Percentiles rank a stretch among this genome's conserved stretches.
phyloP scores from a whole-genome alignment of 257 asterid species.

The Petrea volubilis region DNA sequence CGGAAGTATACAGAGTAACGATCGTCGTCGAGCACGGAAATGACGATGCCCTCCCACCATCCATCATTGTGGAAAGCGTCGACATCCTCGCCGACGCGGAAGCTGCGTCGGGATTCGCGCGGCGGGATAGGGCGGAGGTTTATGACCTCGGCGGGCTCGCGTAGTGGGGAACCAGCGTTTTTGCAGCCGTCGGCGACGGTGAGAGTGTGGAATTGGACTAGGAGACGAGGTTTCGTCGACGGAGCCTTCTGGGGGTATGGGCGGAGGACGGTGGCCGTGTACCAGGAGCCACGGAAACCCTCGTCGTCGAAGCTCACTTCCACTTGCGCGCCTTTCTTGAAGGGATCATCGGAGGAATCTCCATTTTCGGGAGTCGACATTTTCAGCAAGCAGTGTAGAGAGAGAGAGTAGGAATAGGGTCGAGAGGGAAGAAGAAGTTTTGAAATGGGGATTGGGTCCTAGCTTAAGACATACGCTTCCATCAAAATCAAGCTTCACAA shows the following conservation, averaged over 20 bases:
- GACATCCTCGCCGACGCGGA: conserved; percentile 50
- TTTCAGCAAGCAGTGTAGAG: background rate
- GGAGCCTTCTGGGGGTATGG: conserved; percentile 15
- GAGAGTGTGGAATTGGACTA: conserved; percentile 48
- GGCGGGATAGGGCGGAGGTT: conserved; percentile 55
- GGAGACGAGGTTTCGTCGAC: conserved; percentile 17
- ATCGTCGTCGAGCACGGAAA: conserved; percentile 6
- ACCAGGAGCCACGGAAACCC: conserved; percentile 68
- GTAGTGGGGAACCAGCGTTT: conserved; percentile 27
- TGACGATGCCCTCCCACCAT: conserved; percentile 68
- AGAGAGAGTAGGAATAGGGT: background rate
- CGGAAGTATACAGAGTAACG: conserved; percentile 56
- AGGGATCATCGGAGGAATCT: conserved; percentile 23
- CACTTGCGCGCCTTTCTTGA: conserved; percentile 41
- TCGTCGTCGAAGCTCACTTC: conserved; percentile 52
- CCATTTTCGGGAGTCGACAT: background rate
- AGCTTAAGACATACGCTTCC: conserved; percentile 19
- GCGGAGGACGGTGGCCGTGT: conserved; percentile 51
- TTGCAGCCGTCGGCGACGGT: background rate
- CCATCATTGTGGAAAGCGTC: conserved; percentile 69
- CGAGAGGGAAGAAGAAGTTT: conserved; percentile 1
- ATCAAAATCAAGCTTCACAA: background rate
- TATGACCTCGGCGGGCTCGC: conserved; percentile 42
- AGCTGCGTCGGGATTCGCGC: conserved; percentile 41
- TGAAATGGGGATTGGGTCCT: background rate